These are phyloP conservation scores for Elasticomyces elasticus DNA, from an alignment of 495 filamentous ascomycete species.

Conservation along the genomic window DNA sequence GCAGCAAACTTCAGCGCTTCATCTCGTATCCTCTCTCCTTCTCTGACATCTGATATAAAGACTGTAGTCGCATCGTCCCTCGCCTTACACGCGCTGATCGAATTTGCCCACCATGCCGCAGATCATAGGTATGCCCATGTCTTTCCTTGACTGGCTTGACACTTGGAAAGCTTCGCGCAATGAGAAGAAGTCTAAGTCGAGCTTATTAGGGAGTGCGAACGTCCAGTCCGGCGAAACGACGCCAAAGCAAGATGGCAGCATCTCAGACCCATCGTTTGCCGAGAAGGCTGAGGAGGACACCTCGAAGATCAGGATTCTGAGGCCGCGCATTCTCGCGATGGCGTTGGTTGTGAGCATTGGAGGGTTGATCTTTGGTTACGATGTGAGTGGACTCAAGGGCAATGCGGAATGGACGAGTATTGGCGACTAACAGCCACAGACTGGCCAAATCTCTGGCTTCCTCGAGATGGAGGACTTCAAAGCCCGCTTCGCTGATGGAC, in stretches of 20 bases:
- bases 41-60: too few species aligned
- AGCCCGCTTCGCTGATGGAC: constrained; percentile 18
- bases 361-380: constrained; percentile 29
- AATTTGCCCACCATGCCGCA: background rate
- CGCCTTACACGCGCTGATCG: too few species aligned
- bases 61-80: too few species aligned
- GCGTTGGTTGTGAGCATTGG: constrained; percentile 28
- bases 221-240: background rate
- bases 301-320: constrained; percentile 9
- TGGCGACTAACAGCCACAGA: constrained; percentile 1
- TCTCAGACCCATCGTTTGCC: background rate
- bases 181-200: background rate
- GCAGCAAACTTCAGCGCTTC: too few species aligned
- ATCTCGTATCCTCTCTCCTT: too few species aligned
- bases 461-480: constrained; percentile 29
- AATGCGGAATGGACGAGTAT: background rate
- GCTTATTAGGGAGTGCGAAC: background rate
- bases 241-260: background rate
- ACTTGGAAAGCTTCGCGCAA: background rate
- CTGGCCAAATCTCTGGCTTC: constrained; percentile 30
- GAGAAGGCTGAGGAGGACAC: constrained; percentile 18
- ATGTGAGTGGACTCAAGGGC: constrained; percentile 12
- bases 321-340: constrained; percentile 21
- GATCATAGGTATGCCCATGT: constrained; percentile 3
- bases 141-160: constrained; percentile 4